Base-by-base conservation (phyloP, 176 grass and related monocot species). In the Lolium multiflorum region DNA sequence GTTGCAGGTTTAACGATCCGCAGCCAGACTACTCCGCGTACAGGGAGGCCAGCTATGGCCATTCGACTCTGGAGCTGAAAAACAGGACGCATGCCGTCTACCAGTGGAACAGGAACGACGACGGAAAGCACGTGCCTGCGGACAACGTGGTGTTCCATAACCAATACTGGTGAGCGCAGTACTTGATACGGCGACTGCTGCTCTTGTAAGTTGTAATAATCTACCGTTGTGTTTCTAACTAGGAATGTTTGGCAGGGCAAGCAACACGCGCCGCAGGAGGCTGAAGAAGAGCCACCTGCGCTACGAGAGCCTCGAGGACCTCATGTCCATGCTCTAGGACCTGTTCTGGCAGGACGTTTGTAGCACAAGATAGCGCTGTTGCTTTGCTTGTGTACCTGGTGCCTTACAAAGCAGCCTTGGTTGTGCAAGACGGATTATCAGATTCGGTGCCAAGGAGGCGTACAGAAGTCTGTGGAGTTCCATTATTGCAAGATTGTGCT, bases 21-120 rank as follows among this genome's bases (percentile, higher is more conserved):
- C 97, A 99, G 56, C 97, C 94, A 44, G 94, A 99, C 64, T 99
- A 99, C 82, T 99, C 94, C 24, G 97, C 94, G 1, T 99, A 94
- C 79, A 91, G 97, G 87, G 94, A 99, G 85, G 97, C 97, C 13
- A 99, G 97, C 43, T 99, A 91, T 72, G 97, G 97, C 1, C 97
- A 99, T 84, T 96, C 97, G 25, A 85, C 91, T 1, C 78, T 99
- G 68, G 86, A 96, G 74, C 78, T 99, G 88, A 90, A 89, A 71
- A 99, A 99, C 24, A 92, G 92, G 87, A 99, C 97, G 38, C 94
- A 99, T 87, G 97, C 90, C 37, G 41, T 96, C 2, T 99, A 98
- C 60, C 92, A 83, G 43, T 98, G 97, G 97, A 96, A 91, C 7
- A 88, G 97, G 87, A 98, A 98, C 37, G 92, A 98, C 50, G 97